Percentiles rank a stretch among this genome's conserved stretches.
Evolutionary conservation across 1,284 basidiomycete genomes (phyloP).

Genomic region (Trichosporon sp.): DNA sequence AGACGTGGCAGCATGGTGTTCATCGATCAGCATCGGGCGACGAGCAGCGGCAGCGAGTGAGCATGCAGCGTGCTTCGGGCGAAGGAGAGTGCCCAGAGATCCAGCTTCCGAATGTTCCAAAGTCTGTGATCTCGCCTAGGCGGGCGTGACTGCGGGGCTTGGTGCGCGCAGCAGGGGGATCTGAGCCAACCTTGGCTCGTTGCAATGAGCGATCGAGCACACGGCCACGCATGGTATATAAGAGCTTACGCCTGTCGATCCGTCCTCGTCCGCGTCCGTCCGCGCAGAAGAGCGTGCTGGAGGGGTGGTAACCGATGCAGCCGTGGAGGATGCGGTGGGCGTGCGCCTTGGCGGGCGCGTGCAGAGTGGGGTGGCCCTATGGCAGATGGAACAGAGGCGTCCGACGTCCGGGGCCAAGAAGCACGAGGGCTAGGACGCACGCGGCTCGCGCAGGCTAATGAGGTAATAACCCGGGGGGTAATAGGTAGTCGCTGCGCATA

Average conservation of each 20-base stretch:
- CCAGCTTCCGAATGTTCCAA: too few species aligned
- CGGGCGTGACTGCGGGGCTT: too few species aligned
- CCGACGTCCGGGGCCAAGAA: background rate
- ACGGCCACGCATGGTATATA: background rate
- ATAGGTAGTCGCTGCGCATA: background rate
- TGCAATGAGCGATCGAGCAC: background rate
- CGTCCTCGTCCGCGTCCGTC: background rate
- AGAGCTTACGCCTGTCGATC: background rate
- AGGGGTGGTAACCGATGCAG: background rate
- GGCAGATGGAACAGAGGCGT: background rate
- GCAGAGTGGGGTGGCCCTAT: background rate
- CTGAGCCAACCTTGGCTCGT: too few species aligned
- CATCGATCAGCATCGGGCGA: too few species aligned
- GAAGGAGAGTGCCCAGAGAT: too few species aligned
- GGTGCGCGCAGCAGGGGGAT: background rate
- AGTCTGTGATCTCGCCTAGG: too few species aligned
- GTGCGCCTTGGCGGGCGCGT: background rate
- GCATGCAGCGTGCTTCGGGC: too few species aligned
- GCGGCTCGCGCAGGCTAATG: background rate
- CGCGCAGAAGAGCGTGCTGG: background rate
- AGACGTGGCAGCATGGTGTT: too few species aligned
- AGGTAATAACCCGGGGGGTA: background rate
- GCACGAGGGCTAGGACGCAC: too few species aligned
- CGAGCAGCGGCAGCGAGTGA: too few species aligned
- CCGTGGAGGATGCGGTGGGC: background rate